A percentile compares a stretch with the other conserved stretches of the same genome.
Evolutionary conservation across 2,329 filamentous ascomycete genomes (phyloP).

Genomic region (Neophaeococcomyces aloes): DNA sequence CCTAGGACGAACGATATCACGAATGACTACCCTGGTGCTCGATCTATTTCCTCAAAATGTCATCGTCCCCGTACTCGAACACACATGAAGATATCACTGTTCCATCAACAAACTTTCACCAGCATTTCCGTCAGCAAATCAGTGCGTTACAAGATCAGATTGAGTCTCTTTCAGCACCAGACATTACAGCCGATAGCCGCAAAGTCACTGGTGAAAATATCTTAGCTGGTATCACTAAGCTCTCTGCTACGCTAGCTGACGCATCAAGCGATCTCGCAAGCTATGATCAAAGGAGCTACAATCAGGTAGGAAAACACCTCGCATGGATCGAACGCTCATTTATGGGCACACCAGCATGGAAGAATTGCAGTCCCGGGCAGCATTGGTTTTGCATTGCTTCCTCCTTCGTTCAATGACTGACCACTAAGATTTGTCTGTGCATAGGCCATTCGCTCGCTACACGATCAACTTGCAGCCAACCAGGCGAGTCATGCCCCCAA

Average conservation of each 20-base stretch:
- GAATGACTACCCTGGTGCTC: too few relatives aligned
- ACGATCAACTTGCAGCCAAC: conserved; percentile 64
- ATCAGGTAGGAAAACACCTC: conserved; percentile 47
- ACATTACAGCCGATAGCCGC: conserved; percentile 60
- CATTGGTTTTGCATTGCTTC: not conserved
- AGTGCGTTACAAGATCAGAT: conserved; percentile 65
- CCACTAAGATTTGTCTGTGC: not conserved
- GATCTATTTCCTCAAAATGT: not conserved
- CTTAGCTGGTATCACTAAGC: conserved; percentile 63
- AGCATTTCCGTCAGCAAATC: conserved; percentile 3
- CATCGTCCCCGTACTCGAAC: not conserved
- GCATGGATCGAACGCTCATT: too few relatives aligned
- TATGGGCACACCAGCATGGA: too few relatives aligned
- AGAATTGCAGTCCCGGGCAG: not conserved
- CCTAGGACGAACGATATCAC: too few relatives aligned
- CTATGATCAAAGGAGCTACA: conserved; percentile 81
- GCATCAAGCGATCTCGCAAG: conserved; percentile 70
- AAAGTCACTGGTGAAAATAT: conserved; percentile 72
- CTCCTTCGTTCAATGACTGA: conserved; percentile 7
- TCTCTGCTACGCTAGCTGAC: conserved; percentile 78
- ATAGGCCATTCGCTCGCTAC: conserved; percentile 67
- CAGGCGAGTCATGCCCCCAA: conserved; percentile 60
- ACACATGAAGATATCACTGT: too few relatives aligned
- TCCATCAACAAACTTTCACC: not conserved
- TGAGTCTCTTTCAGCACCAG: conserved; percentile 51